These are phyloP conservation scores for Styphnolobium japonicum DNA, from an alignment of 306 rosid species.

Conservation along the genomic window DNA sequence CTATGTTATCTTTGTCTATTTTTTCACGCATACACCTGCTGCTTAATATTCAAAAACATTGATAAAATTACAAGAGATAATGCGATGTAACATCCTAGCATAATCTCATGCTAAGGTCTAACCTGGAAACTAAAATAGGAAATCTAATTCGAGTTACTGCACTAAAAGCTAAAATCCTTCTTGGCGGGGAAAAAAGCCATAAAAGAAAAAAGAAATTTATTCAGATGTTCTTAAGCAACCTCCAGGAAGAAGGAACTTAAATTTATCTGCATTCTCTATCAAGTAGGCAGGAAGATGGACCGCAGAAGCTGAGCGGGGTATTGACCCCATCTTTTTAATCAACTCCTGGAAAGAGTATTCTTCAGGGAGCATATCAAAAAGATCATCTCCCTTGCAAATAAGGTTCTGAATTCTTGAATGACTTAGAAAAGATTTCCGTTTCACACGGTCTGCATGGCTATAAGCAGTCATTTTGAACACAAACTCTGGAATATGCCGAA, in stretches of 20 bases:
- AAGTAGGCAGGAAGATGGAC: conserved; percentile 85
- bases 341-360: conserved; percentile 75
- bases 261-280: conserved; percentile 73
- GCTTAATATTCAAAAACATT: neutral
- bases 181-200: neutral
- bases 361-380: conserved; percentile 88
- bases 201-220: conserved; percentile 7
- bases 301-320: conserved; percentile 80
- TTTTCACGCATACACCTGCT: neutral
- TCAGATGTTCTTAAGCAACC: conserved; percentile 72
- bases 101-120: conserved; percentile 10
- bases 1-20: neutral
- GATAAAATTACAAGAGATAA: neutral
- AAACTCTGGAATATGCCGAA: conserved; percentile 62
- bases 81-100: conserved; percentile 9
- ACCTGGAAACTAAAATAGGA: neutral
- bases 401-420: conserved; percentile 68
- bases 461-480: conserved; percentile 91
- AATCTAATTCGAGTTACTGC: neutral
- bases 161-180: neutral
- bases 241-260: conserved; percentile 84
- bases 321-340: conserved; percentile 79
- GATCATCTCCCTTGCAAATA: conserved; percentile 75
- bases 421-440: conserved; percentile 49
- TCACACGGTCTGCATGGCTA: conserved; percentile 93